These are phyloP conservation scores for Ascoidea asiatica DNA, from an alignment of 805 yeast species.

Conservation along the genomic window DNA sequence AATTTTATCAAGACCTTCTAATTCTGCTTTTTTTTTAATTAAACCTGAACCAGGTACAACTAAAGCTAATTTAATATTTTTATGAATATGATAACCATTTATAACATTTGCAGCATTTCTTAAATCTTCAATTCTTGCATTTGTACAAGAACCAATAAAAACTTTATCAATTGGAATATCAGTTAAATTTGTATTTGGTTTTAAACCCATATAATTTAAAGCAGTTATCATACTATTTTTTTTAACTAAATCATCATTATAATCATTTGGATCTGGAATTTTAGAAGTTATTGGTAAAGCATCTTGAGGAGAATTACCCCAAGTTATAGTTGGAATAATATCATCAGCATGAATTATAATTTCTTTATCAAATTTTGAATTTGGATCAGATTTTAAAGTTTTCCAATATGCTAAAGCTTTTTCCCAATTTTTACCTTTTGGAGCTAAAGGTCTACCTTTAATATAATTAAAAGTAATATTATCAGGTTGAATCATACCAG, in stretches of 20 bases:
- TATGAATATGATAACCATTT: conserved; percentile 79
- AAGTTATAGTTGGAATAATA: conserved; percentile 89
- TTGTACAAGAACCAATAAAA: conserved; percentile 96
- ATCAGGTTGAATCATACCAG: conserved; percentile 98
- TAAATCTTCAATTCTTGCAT: conserved; percentile 93
- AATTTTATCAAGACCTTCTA: conserved; percentile 85
- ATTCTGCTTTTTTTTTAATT: conserved; percentile 86
- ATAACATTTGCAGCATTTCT: conserved; percentile 92
- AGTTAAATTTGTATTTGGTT: conserved; percentile 65
- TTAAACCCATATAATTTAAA: conserved; percentile 81
- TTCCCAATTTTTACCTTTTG: conserved; percentile 89
- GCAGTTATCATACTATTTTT: conserved; percentile 85
- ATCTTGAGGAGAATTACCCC: conserved; percentile 99
- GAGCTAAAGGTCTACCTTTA: conserved; percentile 90
- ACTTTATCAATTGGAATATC: conserved; percentile 82
- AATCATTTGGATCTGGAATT: conserved; percentile 80
- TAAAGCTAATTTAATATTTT: conserved; percentile 65
- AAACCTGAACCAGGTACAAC: conserved; percentile 98
- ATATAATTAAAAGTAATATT: conserved; percentile 77
- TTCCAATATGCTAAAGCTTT: conserved; percentile 89
- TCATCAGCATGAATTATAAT: conserved; percentile 72
- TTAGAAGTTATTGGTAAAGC: conserved; percentile 86
- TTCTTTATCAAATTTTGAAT: conserved; percentile 79
- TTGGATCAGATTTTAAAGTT: conserved; percentile 76
- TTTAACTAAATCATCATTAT: conserved; percentile 54